Percentiles rank a stretch among this genome's conserved stretches.
phyloP scores from a whole-genome alignment of 2,329 filamentous ascomycete species.

The Penicillium digitatum region DNA sequence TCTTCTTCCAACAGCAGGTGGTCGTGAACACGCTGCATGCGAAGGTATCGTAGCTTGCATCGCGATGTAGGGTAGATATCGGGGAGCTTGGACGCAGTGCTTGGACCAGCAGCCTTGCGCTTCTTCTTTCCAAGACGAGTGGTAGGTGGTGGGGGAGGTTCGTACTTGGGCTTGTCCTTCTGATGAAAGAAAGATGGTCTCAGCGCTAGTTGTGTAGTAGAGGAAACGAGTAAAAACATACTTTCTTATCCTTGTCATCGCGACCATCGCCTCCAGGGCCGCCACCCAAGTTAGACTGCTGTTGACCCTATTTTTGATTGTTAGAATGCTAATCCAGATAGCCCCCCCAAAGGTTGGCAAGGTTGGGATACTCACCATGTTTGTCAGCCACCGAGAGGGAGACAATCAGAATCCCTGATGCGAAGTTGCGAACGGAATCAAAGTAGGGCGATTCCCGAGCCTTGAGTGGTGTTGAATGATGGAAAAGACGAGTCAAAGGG shows the following conservation, averaged over 20 bases:
- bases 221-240: conserved; percentile 30
- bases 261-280: conserved; percentile 69
- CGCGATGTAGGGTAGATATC: conserved; percentile 90
- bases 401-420: conserved; percentile 11
- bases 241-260: conserved; percentile 93
- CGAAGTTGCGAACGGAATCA: not conserved
- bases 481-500: conserved; percentile 9
- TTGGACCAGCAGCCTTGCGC: conserved; percentile 90
- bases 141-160: conserved; percentile 92
- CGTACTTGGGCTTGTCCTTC: conserved; percentile 99
- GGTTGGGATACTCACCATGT: conserved; percentile 33
- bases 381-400: conserved; percentile 24
- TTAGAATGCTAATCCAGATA: conserved; percentile 20
- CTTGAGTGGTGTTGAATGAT: not conserved
- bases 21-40: conserved; percentile 98
- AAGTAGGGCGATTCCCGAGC: not conserved
- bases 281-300: conserved; percentile 76
- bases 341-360: conserved; percentile 1
- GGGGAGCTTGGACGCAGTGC: conserved; percentile 91
- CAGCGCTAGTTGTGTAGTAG: conserved; percentile 5
- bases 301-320: conserved; percentile 43
- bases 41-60: conserved; percentile 93
- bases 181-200: conserved; percentile 39
- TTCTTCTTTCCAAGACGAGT: conserved; percentile 98
- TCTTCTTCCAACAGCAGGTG: conserved; percentile 95